phyloP scores from a whole-genome alignment of 257 asterid species.

The Echites panduratus region DNA sequence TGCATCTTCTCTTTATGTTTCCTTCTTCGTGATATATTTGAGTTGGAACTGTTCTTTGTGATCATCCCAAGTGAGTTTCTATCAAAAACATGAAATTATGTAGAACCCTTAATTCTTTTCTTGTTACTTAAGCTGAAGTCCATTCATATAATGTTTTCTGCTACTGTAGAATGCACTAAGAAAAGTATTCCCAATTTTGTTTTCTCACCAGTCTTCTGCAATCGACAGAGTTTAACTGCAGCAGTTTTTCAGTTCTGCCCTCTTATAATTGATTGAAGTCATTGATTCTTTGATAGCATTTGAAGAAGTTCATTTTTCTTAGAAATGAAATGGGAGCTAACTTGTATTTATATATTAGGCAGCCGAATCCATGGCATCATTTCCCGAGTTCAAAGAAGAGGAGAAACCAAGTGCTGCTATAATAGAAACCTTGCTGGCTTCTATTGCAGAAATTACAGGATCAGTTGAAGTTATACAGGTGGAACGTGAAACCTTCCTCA shows the following conservation, averaged over 20 bases:
- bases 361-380: slow-evolving; percentile 8
- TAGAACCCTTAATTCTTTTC: neutral
- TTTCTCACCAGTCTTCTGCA: too few relatives aligned
- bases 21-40: neutral
- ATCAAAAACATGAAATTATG: too few relatives aligned
- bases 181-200: too few relatives aligned
- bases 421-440: slow-evolving; percentile 37
- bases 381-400: slow-evolving; percentile 35
- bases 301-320: neutral
- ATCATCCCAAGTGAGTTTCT: neutral
- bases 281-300: neutral
- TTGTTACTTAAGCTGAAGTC: neutral
- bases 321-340: slow-evolving; percentile 1
- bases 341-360: neutral
- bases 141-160: neutral
- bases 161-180: neutral
- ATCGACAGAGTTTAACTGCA: neutral
- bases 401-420: slow-evolving; percentile 24
- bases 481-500: slow-evolving; percentile 43
- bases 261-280: neutral
- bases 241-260: neutral
- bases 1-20: neutral
- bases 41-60: neutral
- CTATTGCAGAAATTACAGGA: slow-evolving; percentile 40
- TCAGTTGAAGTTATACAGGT: slow-evolving; percentile 33